Evolutionary conservation across 768 basidiomycete genomes (phyloP), one percentile per base, ranked within the genome.

Genomic region (Agaricus blazei): DNA sequence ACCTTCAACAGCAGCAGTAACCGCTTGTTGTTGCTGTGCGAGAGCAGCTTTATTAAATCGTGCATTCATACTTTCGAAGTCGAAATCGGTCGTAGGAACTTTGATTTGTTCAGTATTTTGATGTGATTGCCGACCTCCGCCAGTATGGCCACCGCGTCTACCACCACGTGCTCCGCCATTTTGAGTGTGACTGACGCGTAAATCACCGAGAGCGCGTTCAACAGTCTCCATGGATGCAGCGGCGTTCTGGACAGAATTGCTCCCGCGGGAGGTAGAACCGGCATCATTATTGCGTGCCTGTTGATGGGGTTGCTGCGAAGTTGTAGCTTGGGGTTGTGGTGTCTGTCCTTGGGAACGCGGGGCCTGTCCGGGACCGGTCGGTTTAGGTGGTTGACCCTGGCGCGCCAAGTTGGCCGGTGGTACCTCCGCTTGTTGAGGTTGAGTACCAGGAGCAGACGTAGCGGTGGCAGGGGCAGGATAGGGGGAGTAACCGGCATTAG

Each of bases 1-100:
- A 7, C 65, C 69, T 8, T 55, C 65, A 5, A 68, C 71, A 24
- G 70, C 68, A 4, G 53, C 60, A 58, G 60, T 52, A 15, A 54
- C 34, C 34, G 34, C 47, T 19, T 65, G 72, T 34, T 55, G 46
- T 47, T 55, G 54, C 23, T 48, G 54, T 12, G 67, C 72, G 38
- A 83, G 55, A 12, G 85, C 79, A 9, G 80, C 72, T 68, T 93
- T 92, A 72, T 92, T 88, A 61, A 93, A 93, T 51, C 83, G 83
- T 3, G 87, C 86, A 61, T 93, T 94, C 52, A 82, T 80, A 54
- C 76, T 77, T 66, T 80, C 73, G 67, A 93, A 94, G 71, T 93
- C 91, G 64, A 93, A 93, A 66, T 93, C 91, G 0, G 83, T 84
- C 1, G 75, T 66, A 0, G 90, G 91, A 0, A 93, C 87, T 49